Percentiles rank a stretch among this genome's conserved stretches.
These are phyloP conservation scores for Pelargonium myrrhifolium DNA, from an alignment of 441 rosid genomes.

Conservation along the genomic window DNA sequence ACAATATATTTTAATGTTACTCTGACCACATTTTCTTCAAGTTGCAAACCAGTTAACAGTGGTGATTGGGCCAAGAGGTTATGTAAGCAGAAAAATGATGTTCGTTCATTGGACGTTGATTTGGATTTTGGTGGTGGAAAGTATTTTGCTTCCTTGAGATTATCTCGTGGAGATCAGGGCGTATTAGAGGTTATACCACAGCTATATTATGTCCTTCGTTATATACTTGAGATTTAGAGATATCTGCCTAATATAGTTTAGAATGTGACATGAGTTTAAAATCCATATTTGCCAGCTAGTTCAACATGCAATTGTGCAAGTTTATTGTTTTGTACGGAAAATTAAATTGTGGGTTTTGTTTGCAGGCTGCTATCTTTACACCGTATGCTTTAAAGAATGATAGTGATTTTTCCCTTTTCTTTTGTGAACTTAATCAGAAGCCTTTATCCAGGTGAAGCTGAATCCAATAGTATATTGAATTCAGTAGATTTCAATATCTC, in stretches of 20 bases:
- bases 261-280: not conserved
- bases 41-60: slow-evolving; percentile 81
- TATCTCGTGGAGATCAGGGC: slow-evolving; percentile 81
- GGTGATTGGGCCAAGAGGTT: slow-evolving; percentile 86
- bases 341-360: slow-evolving; percentile 21
- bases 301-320: not conserved
- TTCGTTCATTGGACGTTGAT: slow-evolving; percentile 58
- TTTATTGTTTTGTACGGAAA: slow-evolving; percentile 5
- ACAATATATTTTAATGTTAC: slow-evolving; percentile 61
- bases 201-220: slow-evolving; percentile 11
- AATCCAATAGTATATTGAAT: slow-evolving; percentile 11
- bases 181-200: slow-evolving; percentile 65
- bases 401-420: slow-evolving; percentile 51
- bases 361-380: slow-evolving; percentile 79
- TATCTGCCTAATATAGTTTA: not conserved
- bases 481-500: not conserved
- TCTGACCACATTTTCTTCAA: slow-evolving; percentile 47
- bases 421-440: slow-evolving; percentile 55
- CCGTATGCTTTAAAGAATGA: slow-evolving; percentile 71
- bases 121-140: slow-evolving; percentile 86
- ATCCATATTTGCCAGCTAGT: not conserved
- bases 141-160: slow-evolving; percentile 64
- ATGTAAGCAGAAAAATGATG: slow-evolving; percentile 49
- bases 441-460: slow-evolving; percentile 52
- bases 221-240: slow-evolving; percentile 7